Evolutionary conservation across 441 rosid species (phyloP), one percentile per base, ranked within the genome.

Genomic region (Arabidopsis lyrata): DNA sequence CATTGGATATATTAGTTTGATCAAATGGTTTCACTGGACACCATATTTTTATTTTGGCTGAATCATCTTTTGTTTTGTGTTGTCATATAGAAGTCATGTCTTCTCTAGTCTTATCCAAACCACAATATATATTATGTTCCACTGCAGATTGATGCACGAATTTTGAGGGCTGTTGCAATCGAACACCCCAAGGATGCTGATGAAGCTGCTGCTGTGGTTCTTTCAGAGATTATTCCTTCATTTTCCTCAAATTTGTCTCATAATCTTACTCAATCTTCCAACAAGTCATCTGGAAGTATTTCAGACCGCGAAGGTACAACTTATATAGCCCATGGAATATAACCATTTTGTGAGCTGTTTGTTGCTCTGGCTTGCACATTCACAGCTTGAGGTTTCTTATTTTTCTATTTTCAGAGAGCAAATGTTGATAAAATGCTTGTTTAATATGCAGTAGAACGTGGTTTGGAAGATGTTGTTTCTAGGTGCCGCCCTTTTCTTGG

Each of bases 91-190:
- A 12, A 41, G 34, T 47, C 4, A n/a, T 55, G 49, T 55, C 29
- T 53, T 50, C 36, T 35, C 27, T 54, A 53, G 36, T 57, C 50
- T 32, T 5, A 61, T 20, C 0, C 7, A 16, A 10, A 10, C 20
- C 35, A 56, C 18, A 14, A 5, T 58, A 50, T 22, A 15, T 18
- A 15, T 11, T 13, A 11, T 55, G 32, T 22, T 54, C 31, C 49
- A n/a, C 22, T 72, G 39, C 80, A 95, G 99, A 78, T 95, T 75
- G 99, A 95, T 81, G 6, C 80, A 5, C 89, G 98, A 10, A 42
- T 91, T 48, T 71, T 95, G 80, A 91, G 84, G 83, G 97, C 98
- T 78, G 90, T 88, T 70, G 97, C 99, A 24, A 86, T 88, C 61
- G 97, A 93, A 68, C 84, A 95, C 60, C 80, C 85, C 0, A 86